Evolutionary conservation across 305 asterid genomes (phyloP).

Genomic region (Solanum hybrid): DNA sequence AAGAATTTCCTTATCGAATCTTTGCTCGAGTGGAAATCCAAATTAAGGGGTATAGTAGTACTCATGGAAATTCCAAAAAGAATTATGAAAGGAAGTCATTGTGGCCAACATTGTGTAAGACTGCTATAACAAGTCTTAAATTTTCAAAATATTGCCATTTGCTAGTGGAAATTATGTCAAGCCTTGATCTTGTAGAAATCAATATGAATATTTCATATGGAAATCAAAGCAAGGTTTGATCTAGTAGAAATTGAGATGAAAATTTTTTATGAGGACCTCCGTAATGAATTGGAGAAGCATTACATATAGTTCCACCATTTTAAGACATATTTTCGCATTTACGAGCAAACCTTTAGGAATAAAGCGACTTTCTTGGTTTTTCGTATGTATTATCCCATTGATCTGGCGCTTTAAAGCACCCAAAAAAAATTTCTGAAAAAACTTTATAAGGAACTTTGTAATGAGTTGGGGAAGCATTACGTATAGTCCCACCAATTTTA

Average conservation of each 20-base stretch:
- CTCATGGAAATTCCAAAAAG: constrained; percentile 6
- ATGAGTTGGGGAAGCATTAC: background rate
- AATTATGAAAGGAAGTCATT: constrained; percentile 34
- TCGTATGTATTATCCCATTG: background rate
- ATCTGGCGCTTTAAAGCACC: too few relatives aligned
- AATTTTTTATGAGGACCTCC: background rate
- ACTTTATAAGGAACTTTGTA: background rate
- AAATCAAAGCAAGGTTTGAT: too few relatives aligned
- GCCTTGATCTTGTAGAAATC: background rate
- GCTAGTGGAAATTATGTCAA: background rate
- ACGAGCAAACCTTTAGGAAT: background rate
- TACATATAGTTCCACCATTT: too few relatives aligned
- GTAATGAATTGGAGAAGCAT: background rate
- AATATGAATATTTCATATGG: background rate
- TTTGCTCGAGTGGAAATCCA: constrained; percentile 48
- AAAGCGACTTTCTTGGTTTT: too few relatives aligned
- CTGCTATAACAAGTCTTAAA: constrained; percentile 62
- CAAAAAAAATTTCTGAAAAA: fast-evolving
- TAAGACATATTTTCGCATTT: background rate
- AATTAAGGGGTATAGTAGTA: constrained; percentile 16
- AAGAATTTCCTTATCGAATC: constrained; percentile 36
- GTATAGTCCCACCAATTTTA: too few relatives aligned
- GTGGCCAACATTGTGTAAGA: constrained; percentile 71
- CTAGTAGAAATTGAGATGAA: too few relatives aligned
- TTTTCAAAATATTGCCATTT: constrained; percentile 50